Percentiles rank a stretch among this genome's conserved stretches.
These are phyloP conservation scores for Lignosus rhinocerotis DNA, from an alignment of 1,284 basidiomycete genomes.

Conservation along the genomic window DNA sequence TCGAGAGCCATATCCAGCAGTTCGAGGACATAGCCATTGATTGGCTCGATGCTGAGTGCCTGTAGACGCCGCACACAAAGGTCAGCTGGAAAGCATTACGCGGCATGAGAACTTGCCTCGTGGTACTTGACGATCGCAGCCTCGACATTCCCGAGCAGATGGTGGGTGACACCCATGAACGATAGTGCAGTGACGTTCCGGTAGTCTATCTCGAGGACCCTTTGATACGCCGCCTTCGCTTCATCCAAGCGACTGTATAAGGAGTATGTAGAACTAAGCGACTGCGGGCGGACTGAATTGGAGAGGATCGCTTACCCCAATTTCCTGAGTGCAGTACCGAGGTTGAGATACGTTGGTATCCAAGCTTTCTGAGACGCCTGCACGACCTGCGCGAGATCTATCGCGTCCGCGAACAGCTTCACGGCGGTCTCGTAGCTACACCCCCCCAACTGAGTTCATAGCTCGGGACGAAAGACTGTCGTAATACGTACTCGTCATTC, in stretches of 20 bases:
- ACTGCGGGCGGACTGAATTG: background rate
- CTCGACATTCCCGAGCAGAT: constrained; percentile 72
- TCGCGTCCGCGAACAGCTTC: constrained; percentile 68
- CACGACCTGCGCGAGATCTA: constrained; percentile 75
- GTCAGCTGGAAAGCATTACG: too few relatives aligned
- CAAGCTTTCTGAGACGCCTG: constrained; percentile 85
- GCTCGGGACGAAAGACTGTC: background rate
- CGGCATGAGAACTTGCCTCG: constrained; percentile 52
- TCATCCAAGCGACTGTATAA: constrained; percentile 61
- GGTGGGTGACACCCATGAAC: constrained; percentile 83
- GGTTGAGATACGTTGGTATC: constrained; percentile 87
- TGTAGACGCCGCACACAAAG: constrained; percentile 32
- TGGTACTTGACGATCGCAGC: constrained; percentile 87
- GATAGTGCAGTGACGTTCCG: constrained; percentile 77
- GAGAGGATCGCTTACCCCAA: constrained; percentile 54
- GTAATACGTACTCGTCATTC: constrained; percentile 70
- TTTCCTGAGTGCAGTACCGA: constrained; percentile 85
- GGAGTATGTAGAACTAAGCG: background rate
- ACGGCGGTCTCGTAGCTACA: constrained; percentile 70
- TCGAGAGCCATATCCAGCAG: constrained; percentile 85
- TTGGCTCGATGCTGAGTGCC: constrained; percentile 83
- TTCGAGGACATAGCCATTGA: constrained; percentile 84
- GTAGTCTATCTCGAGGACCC: constrained; percentile 81
- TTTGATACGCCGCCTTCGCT: constrained; percentile 70
- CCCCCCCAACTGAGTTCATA: background rate